phyloP scores from a whole-genome alignment of 192 early-diverging fungal genomes.

The Backusella tarrabulga region DNA sequence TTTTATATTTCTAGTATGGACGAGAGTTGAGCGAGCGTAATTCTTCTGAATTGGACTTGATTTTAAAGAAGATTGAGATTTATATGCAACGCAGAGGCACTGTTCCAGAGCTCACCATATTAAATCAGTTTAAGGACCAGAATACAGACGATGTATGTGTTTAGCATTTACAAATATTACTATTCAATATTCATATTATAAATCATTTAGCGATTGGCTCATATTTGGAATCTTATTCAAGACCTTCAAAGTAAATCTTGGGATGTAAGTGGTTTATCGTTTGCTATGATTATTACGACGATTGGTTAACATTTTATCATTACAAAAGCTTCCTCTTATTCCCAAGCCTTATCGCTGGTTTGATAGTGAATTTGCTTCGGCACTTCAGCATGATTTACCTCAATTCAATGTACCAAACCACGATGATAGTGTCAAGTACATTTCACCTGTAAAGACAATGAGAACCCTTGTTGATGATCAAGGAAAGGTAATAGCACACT shows the following conservation, averaged over 20 bases:
- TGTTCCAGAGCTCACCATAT: neutral
- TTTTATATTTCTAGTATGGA: constrained; percentile 33
- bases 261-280: constrained; percentile 12
- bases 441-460: constrained; percentile 21
- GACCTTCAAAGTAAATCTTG: constrained; percentile 13
- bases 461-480: constrained; percentile 18
- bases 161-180: neutral
- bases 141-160: constrained; percentile 15
- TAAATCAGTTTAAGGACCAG: constrained; percentile 17
- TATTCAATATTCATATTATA: neutral
- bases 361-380: constrained; percentile 43
- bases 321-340: constrained; percentile 38
- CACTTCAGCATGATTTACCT: constrained; percentile 51
- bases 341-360: constrained; percentile 50
- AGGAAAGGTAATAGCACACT: constrained; percentile 6
- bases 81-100: constrained; percentile 46
- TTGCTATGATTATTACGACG: neutral
- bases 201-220: constrained; percentile 7
- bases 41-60: constrained; percentile 46
- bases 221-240: constrained; percentile 23
- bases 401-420: constrained; percentile 39
- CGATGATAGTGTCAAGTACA: constrained; percentile 27
- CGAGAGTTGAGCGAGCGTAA: constrained; percentile 48
- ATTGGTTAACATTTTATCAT: neutral
- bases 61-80: constrained; percentile 45